Evolutionary conservation across 73 alveolate genomes (phyloP).

Genomic region (Tetrahymena elliotti): DNA sequence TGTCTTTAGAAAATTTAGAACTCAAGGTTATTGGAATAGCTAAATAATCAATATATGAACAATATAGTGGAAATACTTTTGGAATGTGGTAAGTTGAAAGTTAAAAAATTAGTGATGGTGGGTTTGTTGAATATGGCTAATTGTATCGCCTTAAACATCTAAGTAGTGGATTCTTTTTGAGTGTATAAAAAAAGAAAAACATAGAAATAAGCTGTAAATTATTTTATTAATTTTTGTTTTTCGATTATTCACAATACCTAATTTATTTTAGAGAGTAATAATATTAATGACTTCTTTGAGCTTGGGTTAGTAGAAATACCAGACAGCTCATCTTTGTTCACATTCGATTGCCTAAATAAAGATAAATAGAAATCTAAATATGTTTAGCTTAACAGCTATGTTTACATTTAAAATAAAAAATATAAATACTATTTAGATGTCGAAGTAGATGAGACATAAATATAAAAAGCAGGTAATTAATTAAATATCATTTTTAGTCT

Average conservation of each 20-base stretch:
- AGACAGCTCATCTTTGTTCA: not conserved
- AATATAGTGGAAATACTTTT: conserved; percentile 39
- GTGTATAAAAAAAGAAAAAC: not conserved
- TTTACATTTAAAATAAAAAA: not conserved
- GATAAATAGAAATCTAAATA: not conserved
- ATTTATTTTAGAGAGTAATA: not conserved
- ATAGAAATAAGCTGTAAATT: not conserved
- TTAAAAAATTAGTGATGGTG: conserved; percentile 16
- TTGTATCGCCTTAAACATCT: conserved; percentile 31
- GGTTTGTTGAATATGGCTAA: not conserved
- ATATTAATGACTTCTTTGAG: not conserved
- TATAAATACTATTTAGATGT: not conserved
- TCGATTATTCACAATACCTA: no score
- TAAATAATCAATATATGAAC: conserved; percentile 9
- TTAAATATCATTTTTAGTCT: not conserved
- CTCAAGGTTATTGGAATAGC: not conserved
- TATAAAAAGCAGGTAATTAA: not conserved
- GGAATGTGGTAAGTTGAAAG: conserved; percentile 32
- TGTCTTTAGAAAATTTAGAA: not conserved
- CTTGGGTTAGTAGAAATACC: not conserved
- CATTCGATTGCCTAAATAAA: not conserved
- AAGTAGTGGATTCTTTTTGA: conserved; percentile 27
- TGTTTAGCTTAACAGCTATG: not conserved
- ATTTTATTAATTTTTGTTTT: no score
- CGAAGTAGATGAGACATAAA: not conserved